phyloP scores from a whole-genome alignment of 2,329 filamentous ascomycete genomes.

The Xylaria sp. region DNA sequence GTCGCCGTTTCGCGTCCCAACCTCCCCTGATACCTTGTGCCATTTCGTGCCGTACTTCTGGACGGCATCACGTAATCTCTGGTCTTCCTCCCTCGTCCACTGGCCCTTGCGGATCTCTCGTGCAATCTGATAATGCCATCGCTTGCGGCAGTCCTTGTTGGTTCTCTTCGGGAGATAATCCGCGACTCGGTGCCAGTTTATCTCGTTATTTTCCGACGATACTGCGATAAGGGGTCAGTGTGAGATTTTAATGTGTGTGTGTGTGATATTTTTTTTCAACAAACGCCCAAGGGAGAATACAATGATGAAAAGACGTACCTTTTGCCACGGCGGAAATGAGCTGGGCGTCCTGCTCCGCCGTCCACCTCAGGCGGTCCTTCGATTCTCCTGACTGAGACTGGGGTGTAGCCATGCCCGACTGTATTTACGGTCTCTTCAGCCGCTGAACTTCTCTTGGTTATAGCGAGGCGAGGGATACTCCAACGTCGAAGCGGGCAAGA shows the following conservation, averaged over 20 bases:
- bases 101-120: slow-evolving; percentile 4
- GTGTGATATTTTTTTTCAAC: no score
- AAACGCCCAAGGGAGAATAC: not conserved
- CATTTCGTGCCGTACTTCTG: slow-evolving; percentile 17
- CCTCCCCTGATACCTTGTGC: slow-evolving; percentile 14
- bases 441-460: not conserved
- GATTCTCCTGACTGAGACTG: not conserved
- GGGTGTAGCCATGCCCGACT: not conserved
- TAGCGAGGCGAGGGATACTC: not conserved
- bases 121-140: not conserved
- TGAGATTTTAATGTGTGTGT: no score
- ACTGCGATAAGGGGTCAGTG: not conserved
- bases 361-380: not conserved
- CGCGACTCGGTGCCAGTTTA: not conserved
- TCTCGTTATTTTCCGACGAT: not conserved
- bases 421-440: not conserved
- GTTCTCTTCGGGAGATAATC: not conserved
- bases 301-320: not conserved
- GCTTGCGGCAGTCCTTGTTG: not conserved
- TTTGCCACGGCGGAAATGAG: not conserved
- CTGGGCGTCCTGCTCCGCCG: not conserved
- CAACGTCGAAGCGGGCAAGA: no score
- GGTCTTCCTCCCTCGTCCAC: slow-evolving; percentile 16
- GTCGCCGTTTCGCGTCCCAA: slow-evolving; percentile 20
- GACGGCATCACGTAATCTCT: slow-evolving; percentile 14